These are phyloP conservation scores for Russula abietina DNA, from an alignment of 768 basidiomycete genomes.

Conservation along the genomic window DNA sequence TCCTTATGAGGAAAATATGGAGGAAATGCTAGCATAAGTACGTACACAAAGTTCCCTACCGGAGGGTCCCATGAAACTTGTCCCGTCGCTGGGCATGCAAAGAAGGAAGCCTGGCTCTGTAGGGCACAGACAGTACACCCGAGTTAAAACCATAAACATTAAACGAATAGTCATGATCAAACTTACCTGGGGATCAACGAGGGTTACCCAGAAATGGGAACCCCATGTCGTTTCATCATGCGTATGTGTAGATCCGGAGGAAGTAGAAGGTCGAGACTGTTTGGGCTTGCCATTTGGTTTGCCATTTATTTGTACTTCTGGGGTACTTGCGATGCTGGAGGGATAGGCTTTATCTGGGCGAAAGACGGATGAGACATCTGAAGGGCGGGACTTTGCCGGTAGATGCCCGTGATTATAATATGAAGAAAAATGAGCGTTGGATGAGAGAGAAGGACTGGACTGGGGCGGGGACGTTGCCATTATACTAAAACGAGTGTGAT, in stretches of 20 bases:
- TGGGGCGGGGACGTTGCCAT: slow-evolving; percentile 19
- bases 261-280: slow-evolving; percentile 17
- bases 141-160: neutral
- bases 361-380: slow-evolving; percentile 8
- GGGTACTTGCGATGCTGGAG: slow-evolving; percentile 17
- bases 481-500: slow-evolving; percentile 10
- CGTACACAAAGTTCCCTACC: slow-evolving; percentile 81
- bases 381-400: neutral
- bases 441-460: slow-evolving; percentile 23
- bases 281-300: slow-evolving; percentile 28
- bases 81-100: slow-evolving; percentile 88
- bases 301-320: slow-evolving; percentile 31
- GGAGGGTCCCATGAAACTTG: slow-evolving; percentile 93
- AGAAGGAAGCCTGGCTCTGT: slow-evolving; percentile 60
- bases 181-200: slow-evolving; percentile 83
- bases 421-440: slow-evolving; percentile 23
- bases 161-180: slow-evolving; percentile 14
- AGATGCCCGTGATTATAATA: slow-evolving; percentile 7
- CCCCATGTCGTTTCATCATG: slow-evolving; percentile 52
- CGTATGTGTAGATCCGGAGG: slow-evolving; percentile 9
- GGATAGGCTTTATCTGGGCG: slow-evolving; percentile 7
- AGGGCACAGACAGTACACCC: slow-evolving; percentile 41
- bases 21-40: slow-evolving; percentile 24
- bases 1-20: slow-evolving; percentile 13
- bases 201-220: slow-evolving; percentile 90